phyloP scores from a whole-genome alignment of 768 basidiomycete genomes.

The Suillus bovinus region DNA sequence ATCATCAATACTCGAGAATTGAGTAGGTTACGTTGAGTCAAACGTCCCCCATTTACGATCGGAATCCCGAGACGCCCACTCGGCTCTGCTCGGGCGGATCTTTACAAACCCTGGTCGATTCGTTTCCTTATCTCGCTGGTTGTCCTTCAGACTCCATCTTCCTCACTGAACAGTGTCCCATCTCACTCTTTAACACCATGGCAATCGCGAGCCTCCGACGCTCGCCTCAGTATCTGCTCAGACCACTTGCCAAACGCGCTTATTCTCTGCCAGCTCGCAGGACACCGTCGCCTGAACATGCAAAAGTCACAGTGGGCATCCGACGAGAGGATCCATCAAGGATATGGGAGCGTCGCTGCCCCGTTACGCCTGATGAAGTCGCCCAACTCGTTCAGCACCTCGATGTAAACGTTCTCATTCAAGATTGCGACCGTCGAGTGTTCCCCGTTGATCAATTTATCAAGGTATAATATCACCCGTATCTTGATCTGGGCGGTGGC shows the following conservation, averaged over 20 bases:
- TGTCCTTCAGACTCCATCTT: background rate
- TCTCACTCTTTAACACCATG: slow-evolving; percentile 1
- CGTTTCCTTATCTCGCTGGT: background rate
- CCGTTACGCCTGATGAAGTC: slow-evolving; percentile 78
- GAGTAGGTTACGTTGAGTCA: too few species aligned
- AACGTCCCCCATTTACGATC: background rate
- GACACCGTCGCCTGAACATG: slow-evolving; percentile 23
- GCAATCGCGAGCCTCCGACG: slow-evolving; percentile 8
- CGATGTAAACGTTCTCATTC: slow-evolving; percentile 68
- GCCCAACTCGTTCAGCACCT: slow-evolving; percentile 54
- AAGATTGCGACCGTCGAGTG: slow-evolving; percentile 74
- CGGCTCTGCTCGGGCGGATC: background rate
- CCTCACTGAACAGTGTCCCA: background rate
- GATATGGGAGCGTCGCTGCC: slow-evolving; percentile 86
- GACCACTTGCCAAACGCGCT: slow-evolving; percentile 18
- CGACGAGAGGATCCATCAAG: slow-evolving; percentile 77
- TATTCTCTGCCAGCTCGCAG: slow-evolving; percentile 18
- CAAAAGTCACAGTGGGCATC: slow-evolving; percentile 50
- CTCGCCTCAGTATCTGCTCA: slow-evolving; percentile 9
- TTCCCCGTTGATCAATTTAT: slow-evolving; percentile 64
- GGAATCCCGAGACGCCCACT: background rate
- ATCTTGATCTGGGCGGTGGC: background rate
- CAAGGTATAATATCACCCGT: slow-evolving; percentile 46
- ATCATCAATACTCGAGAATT: background rate
- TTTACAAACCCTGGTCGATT: background rate